Base-by-base conservation (phyloP, 2,329 filamentous ascomycete genomes). In the Fusarium fujikuroi region DNA sequence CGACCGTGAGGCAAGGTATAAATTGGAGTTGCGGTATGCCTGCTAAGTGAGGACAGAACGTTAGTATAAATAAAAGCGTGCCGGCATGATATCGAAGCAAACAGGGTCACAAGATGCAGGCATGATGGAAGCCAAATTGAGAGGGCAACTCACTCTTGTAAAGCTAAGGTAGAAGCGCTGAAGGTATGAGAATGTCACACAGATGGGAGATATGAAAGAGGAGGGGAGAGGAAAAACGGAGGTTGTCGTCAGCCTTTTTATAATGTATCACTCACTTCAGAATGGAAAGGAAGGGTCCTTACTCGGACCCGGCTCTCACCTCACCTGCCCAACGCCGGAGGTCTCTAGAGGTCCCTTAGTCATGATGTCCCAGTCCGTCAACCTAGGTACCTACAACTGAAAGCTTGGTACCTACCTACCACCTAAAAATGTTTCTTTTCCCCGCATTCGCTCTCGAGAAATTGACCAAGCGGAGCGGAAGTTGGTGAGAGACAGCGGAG, bases 361-460 rank as follows among this genome's bases (percentile, higher is more conserved):
- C 66, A 72, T 73, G 67, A 69, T 71, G 66, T 50, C 70, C 71
- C 58, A 58, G 72, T n/a, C 28, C 21, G 14, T 47, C 30, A 30
- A 30, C 30, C 43, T n/a, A n/a, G n/a, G n/a, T 19, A 57, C 56
- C 49, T 69, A 63, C 59, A 63, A 54, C 39, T 50, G 40, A 43
- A 61, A 37, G 61, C 43, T 47, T 47, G 30, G 23, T 21, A 19
- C 18, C 25, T 21, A 19, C 23, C 25, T 46, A 28, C 44, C 44
- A 47, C 44, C 44, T 30, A 70, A 69, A 73, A 52, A 36, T 59
- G 61, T 59, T 74, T 56, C 57, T 28, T 54, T 69, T 69, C 71
- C 71, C 71, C 71, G 71, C 71, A 74, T 53, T 65, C 37, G 57
- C 42, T 59, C 54, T 53, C 34, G 23, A 43, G 46, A 63, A 53